Percentiles rank a stretch among this genome's conserved stretches.
These are phyloP conservation scores for Colletotrichum sp. DNA, from an alignment of 2,329 filamentous ascomycete genomes.

Conservation along the genomic window DNA sequence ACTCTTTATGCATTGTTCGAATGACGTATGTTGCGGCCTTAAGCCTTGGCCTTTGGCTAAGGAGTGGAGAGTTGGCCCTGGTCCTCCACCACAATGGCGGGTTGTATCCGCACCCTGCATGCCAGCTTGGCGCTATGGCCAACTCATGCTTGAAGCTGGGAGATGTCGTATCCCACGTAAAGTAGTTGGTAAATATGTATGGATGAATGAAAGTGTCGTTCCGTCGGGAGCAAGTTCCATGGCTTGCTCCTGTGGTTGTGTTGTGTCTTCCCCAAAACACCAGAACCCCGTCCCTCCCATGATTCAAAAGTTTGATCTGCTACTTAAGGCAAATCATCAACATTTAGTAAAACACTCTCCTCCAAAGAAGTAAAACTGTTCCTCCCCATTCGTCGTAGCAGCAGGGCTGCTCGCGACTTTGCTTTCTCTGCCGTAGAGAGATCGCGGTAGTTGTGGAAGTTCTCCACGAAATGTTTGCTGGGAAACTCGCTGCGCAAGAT, in stretches of 20 bases:
- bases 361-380: not conserved
- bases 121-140: not conserved
- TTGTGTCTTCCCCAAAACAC: not conserved
- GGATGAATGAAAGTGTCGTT: not conserved
- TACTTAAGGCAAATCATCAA: not conserved
- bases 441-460: conserved; percentile 23
- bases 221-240: not conserved
- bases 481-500: conserved; percentile 27
- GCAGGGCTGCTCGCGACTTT: not conserved
- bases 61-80: not conserved
- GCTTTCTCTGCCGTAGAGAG: not conserved
- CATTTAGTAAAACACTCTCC: conserved; percentile 1
- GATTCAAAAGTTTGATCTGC: not conserved
- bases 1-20: not conserved
- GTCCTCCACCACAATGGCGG: not conserved
- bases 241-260: not conserved
- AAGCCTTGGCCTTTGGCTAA: not conserved
- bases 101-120: not conserved
- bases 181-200: not conserved
- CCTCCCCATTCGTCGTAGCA: not conserved
- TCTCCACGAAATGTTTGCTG: conserved; percentile 21
- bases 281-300: not conserved
- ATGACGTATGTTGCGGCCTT: not conserved
- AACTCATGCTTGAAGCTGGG: not conserved
- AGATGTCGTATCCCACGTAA: conserved; percentile 3